Evolutionary conservation across 306 rosid genomes (phyloP).

Genomic region (Biancaea sappan): DNA sequence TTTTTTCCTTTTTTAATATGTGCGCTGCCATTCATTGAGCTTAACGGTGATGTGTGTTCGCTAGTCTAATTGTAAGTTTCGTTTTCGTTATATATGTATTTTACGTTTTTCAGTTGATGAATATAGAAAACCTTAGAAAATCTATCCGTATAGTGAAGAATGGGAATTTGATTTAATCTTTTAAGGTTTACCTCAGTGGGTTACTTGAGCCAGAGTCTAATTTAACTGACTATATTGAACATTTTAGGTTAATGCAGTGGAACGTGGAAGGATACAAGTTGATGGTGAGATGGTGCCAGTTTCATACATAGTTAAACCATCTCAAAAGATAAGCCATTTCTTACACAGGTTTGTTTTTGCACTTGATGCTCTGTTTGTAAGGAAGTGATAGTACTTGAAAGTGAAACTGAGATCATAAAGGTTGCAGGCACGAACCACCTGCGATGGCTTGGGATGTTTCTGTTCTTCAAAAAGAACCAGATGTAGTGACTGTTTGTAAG

Average conservation of each 20-base stretch:
- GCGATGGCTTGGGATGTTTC: constrained; percentile 56
- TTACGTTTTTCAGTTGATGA: neutral
- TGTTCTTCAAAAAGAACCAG: constrained; percentile 51
- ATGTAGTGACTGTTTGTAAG: constrained; percentile 66
- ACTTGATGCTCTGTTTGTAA: neutral
- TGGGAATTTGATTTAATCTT: neutral
- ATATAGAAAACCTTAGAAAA: neutral
- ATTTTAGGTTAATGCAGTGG: constrained; percentile 25
- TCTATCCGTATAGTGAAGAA: neutral
- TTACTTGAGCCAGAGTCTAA: neutral
- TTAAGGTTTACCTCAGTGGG: neutral
- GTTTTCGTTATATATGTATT: neutral
- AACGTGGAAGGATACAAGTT: constrained; percentile 30
- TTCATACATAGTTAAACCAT: constrained; percentile 44
- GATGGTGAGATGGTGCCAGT: constrained; percentile 27
- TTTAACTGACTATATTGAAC: neutral
- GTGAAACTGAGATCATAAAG: constrained; percentile 41
- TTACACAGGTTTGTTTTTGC: constrained; percentile 56
- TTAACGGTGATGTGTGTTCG: neutral
- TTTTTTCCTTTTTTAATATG: neutral
- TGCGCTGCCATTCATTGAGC: neutral
- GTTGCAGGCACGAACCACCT: constrained; percentile 77
- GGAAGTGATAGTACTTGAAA: constrained; percentile 22
- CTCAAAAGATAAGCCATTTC: constrained; percentile 71
- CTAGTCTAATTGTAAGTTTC: neutral